Conservation (phyloP, 306 rosid species). For the Datisca glomerata region DNA sequence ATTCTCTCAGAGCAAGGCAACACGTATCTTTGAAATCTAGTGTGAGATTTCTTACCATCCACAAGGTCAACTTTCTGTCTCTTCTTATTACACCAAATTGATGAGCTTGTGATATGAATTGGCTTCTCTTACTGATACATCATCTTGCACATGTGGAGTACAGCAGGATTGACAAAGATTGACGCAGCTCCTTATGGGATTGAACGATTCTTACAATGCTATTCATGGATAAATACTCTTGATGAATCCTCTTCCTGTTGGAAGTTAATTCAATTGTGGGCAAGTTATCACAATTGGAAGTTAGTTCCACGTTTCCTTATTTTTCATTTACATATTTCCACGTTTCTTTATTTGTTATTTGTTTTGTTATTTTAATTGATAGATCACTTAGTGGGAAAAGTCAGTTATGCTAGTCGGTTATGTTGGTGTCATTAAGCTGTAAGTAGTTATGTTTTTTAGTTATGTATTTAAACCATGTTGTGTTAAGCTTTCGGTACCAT, state of each 20-base stretch:
- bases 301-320: too few relatives aligned
- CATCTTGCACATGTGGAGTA: background rate
- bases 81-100: background rate
- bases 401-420: too few relatives aligned
- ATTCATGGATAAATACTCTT: background rate
- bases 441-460: too few relatives aligned
- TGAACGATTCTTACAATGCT: background rate
- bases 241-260: background rate
- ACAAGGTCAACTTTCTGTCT: background rate
- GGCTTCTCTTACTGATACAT: background rate
- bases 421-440: too few relatives aligned
- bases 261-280: too few relatives aligned
- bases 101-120: background rate
- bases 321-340: too few relatives aligned
- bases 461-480: too few relatives aligned
- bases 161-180: background rate
- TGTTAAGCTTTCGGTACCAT: too few relatives aligned
- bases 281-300: too few relatives aligned
- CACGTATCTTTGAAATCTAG: background rate
- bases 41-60: background rate
- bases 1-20: slow-evolving; percentile 2
- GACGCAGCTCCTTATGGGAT: background rate
- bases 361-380: too few relatives aligned
- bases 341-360: too few relatives aligned
- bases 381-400: too few relatives aligned